Percentiles rank a stretch among this genome's conserved stretches.
Conservation (phyloP, 169 alveolate species). For the Cryptosporidium bovis region DNA sequence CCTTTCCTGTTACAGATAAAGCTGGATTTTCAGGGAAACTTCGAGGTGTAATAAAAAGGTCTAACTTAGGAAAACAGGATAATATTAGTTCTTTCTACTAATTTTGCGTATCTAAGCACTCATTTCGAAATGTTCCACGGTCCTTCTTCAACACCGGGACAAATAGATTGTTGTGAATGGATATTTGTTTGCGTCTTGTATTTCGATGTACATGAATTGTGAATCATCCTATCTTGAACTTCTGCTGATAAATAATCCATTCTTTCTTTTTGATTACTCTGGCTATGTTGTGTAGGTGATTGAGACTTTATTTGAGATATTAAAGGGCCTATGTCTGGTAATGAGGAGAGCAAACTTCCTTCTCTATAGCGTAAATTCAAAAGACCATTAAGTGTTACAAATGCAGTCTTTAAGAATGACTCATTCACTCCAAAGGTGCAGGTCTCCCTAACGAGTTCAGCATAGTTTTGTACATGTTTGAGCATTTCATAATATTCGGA, state of each 20-base stretch:
- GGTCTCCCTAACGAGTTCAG: slow-evolving; percentile 84
- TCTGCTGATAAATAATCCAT: neutral
- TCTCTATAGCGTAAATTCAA: slow-evolving; percentile 62
- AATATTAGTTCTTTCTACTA: slow-evolving; percentile 44
- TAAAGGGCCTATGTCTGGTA: slow-evolving; percentile 70
- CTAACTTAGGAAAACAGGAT: neutral
- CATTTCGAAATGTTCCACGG: slow-evolving; percentile 71
- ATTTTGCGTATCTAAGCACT: slow-evolving; percentile 5
- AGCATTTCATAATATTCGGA: slow-evolving; percentile 90
- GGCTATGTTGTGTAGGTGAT: neutral
- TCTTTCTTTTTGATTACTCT: neutral
- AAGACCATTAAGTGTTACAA: slow-evolving; percentile 85
- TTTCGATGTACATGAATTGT: slow-evolving; percentile 15
- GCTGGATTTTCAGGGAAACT: neutral
- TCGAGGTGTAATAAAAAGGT: neutral
- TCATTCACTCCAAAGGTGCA: slow-evolving; percentile 91
- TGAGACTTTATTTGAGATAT: slow-evolving; percentile 58
- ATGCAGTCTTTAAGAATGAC: slow-evolving; percentile 85
- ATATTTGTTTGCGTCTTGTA: slow-evolving; percentile 26
- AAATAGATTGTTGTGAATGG: slow-evolving; percentile 40
- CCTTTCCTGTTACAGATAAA: neutral
- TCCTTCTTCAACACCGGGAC: slow-evolving; percentile 74
- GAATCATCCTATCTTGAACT: neutral
- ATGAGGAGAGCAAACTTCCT: slow-evolving; percentile 48
- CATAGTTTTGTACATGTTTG: slow-evolving; percentile 87